Percentiles rank a stretch among this genome's conserved stretches.
Conservation (phyloP, 2,329 filamentous ascomycete genomes). For the Aspergillus awamori region DNA sequence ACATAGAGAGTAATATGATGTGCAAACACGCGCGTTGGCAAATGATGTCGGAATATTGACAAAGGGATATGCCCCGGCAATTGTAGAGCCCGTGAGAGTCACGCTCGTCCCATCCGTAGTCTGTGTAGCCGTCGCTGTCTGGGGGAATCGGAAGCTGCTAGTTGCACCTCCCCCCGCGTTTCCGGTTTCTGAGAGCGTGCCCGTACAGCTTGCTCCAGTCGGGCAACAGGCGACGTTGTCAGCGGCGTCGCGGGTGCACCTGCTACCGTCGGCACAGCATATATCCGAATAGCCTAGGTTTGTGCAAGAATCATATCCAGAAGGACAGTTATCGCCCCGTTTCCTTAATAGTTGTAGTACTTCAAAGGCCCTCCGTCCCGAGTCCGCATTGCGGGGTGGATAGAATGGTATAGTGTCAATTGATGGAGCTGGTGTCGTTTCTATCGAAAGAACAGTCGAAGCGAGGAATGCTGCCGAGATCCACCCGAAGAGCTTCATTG, state of each 20-base stretch:
- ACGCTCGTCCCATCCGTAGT: constrained; percentile 29
- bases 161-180: constrained; percentile 24
- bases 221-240: constrained; percentile 66
- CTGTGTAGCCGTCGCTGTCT: constrained; percentile 32
- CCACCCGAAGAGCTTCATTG: constrained; percentile 39
- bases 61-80: constrained; percentile 57
- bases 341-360: constrained; percentile 35
- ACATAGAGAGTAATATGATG: constrained; percentile 57
- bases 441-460: constrained; percentile 33
- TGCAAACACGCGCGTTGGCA: constrained; percentile 54
- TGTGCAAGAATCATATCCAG: constrained; percentile 56
- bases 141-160: constrained; percentile 41
- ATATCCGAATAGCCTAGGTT: constrained; percentile 55
- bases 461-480: constrained; percentile 36
- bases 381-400: constrained; percentile 27
- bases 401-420: constrained; percentile 36
- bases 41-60: constrained; percentile 58
- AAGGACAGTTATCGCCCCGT: constrained; percentile 51
- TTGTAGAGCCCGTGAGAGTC: constrained; percentile 43
- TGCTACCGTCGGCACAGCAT: constrained; percentile 58
- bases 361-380: constrained; percentile 32
- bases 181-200: constrained; percentile 48
- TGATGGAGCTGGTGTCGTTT: constrained; percentile 25
- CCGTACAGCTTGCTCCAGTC: constrained; percentile 59
- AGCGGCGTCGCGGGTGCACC: constrained; percentile 59